Conservation (phyloP, 2,329 filamentous ascomycete species). For the Cordyceps farinosa region DNA sequence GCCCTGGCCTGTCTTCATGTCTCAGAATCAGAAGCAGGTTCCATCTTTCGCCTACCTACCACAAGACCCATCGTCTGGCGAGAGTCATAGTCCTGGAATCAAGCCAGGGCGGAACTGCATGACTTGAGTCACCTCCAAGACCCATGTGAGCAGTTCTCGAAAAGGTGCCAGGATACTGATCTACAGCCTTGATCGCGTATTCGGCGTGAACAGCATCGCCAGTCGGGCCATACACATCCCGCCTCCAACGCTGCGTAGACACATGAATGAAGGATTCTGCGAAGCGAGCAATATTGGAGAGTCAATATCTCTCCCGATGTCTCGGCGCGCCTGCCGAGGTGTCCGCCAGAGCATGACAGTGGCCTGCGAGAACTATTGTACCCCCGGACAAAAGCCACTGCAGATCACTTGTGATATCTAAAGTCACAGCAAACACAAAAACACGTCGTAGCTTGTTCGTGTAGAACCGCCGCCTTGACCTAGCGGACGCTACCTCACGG, state of each 20-base stretch:
- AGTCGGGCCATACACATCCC: not conserved
- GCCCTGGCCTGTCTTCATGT: not conserved
- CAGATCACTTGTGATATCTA: not conserved
- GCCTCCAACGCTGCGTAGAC: not conserved
- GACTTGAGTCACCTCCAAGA: not conserved
- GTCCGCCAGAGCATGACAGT: not conserved
- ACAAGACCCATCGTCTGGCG: not conserved
- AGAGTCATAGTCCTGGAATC: not conserved
- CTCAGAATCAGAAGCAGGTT: not conserved
- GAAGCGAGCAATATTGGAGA: not conserved
- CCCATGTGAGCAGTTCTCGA: not conserved
- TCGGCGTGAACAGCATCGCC: not conserved
- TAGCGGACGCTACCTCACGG: too few relatives aligned
- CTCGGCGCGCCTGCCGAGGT: not conserved
- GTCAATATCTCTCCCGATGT: not conserved
- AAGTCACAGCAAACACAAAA: too few relatives aligned
- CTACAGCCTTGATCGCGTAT: not conserved
- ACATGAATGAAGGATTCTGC: too few relatives aligned
- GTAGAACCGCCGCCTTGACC: too few relatives aligned
- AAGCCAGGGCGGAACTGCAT: not conserved
- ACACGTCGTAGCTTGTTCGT: too few relatives aligned
- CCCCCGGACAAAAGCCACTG: not conserved
- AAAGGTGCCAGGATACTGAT: not conserved
- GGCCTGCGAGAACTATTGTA: not conserved
- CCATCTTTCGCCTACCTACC: not conserved